Percentiles rank a stretch among this genome's conserved stretches.
phyloP scores from a whole-genome alignment of 1,284 basidiomycete species.

The Naganishia sp. region DNA sequence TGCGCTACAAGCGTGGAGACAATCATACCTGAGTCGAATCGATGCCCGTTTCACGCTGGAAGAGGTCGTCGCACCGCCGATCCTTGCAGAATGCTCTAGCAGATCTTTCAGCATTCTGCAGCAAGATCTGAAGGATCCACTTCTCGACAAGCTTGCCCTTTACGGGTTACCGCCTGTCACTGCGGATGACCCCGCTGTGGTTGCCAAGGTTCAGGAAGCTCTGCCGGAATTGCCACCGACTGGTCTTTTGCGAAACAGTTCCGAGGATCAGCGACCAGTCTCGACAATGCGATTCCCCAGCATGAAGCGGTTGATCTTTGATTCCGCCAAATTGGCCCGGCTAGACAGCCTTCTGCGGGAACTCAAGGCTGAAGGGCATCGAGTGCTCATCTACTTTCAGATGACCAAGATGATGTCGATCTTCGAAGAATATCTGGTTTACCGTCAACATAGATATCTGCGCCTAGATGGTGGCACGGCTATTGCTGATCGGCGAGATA shows the following conservation, averaged over 20 bases:
- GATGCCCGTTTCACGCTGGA: conserved; percentile 80
- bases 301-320: conserved; percentile 91
- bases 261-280: conserved; percentile 73
- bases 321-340: conserved; percentile 93
- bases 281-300: conserved; percentile 92
- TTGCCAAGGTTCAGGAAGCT: conserved; percentile 58
- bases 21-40: conserved; percentile 77
- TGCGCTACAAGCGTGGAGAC: conserved; percentile 58
- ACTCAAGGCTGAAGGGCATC: conserved; percentile 89
- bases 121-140: conserved; percentile 57
- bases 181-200: conserved; percentile 65
- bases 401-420: conserved; percentile 99
- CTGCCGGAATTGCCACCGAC: conserved; percentile 66
- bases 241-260: conserved; percentile 72
- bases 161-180: conserved; percentile 80
- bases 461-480: conserved; percentile 94
- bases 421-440: conserved; percentile 98
- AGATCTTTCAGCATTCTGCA: conserved; percentile 77
- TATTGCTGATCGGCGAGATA: conserved; percentile 93
- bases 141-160: conserved; percentile 66
- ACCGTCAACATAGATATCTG: conserved; percentile 96
- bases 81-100: conserved; percentile 71
- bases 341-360: conserved; percentile 86
- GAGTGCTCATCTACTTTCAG: conserved; percentile 97
- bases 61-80: conserved; percentile 78